These are phyloP conservation scores for Cryptococcus jaspeensis DNA, from an alignment of 1,284 basidiomycete species.

Conservation along the genomic window DNA sequence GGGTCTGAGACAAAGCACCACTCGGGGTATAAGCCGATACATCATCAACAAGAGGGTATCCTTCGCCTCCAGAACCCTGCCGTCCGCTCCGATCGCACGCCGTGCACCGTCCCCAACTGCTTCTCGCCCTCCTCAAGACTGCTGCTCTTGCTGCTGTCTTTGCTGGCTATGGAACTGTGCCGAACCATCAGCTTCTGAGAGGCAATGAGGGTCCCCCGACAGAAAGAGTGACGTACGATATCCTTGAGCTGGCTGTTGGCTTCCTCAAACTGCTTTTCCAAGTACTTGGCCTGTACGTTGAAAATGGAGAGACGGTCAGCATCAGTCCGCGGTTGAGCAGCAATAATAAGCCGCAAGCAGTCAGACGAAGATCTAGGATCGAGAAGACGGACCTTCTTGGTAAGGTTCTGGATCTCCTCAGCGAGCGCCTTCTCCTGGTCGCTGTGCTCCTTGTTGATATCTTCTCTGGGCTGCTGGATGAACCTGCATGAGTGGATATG, in stretches of 20 bases:
- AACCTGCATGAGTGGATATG: constrained; percentile 63
- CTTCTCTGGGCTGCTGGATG: constrained; percentile 74
- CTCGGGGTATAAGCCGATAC: not conserved
- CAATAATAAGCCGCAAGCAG: not conserved
- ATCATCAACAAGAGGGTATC: too few species aligned
- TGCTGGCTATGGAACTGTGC: constrained; percentile 50
- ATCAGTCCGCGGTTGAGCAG: not conserved
- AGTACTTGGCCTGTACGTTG: constrained; percentile 67
- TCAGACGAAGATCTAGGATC: too few species aligned
- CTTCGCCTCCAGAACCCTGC: too few species aligned
- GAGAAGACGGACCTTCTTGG: constrained; percentile 57
- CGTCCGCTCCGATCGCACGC: too few species aligned
- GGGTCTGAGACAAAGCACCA: too few species aligned
- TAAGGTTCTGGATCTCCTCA: constrained; percentile 73
- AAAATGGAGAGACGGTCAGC: not conserved
- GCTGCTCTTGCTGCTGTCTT: constrained; percentile 14
- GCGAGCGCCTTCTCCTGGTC: constrained; percentile 72
- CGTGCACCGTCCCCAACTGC: not conserved
- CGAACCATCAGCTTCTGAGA: not conserved
- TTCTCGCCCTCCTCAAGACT: not conserved
- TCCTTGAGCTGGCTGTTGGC: constrained; percentile 81
- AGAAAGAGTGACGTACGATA: constrained; percentile 61
- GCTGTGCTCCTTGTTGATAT: constrained; percentile 73
- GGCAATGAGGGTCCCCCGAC: not conserved
- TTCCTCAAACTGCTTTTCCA: constrained; percentile 87